Base-by-base conservation (phyloP, 2,329 filamentous ascomycete species). In the Hymenoscyphus salicellus region DNA sequence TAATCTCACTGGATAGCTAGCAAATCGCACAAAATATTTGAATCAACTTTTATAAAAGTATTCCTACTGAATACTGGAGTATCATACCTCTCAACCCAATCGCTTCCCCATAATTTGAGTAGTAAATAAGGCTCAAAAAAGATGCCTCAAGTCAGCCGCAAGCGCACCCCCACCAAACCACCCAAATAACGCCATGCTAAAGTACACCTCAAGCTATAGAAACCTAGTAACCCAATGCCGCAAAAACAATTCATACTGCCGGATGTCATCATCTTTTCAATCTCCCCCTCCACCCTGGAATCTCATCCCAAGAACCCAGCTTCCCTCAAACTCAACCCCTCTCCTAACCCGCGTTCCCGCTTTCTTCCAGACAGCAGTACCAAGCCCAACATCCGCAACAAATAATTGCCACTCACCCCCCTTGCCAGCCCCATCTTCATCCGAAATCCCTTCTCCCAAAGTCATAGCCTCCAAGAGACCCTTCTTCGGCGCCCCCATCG, bases 361-460 rank as follows among this genome's bases (percentile, higher is more conserved):
- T 75, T 92, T 92, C 74, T 89, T 89, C 90, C 93, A 96, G 3
- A 93, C 91, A 3, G 90, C 86, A 64, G 91, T 88, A 1, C 88
- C 88, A 16, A 97, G 85, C 0, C 95, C 94, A 69, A 97, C 89
- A 75, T 99, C 95, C 1, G 89, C 92, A 14, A 98, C 86, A 74
- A 87, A 91, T 1, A 98, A 80, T 61, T 89, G 86, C 93, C 93
- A 97, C 17, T 81, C 81, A 55, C 68, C 63, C 61, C 70, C 72
- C 8, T 67, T 69, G 7, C 66, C 62, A 23, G 60, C 10, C 3
- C 67, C 69, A 64, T 79, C 79, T 28, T 71, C 71, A 28, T 71
- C 69, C 3, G 59, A 60, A 2, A 70, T 62, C 5, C 73, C 73
- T 41, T 74, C 69, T 6, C 73, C 73, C 6, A 73, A 52, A 55